Evolutionary conservation across 2,329 filamentous ascomycete species (phyloP), one percentile per base, ranked within the genome.

Genomic region (Thermothelomyces thermophilus): DNA sequence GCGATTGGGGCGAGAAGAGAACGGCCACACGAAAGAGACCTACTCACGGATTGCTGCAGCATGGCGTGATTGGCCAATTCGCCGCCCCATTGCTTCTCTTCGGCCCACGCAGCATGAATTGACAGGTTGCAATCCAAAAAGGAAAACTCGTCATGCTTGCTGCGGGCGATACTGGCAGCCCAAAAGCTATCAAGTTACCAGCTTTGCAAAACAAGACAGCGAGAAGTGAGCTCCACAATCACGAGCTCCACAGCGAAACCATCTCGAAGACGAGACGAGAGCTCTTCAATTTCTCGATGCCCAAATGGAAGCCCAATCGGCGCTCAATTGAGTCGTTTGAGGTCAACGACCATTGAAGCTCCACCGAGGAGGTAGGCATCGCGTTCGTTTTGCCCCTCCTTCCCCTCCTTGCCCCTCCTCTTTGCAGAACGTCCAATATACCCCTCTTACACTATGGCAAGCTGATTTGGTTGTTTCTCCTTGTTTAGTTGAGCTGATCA

Each of bases 251-350:
- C 39, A 28, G n/a, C 26, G 19, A 41, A 30, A 39, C 40, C 17
- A 31, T 31, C 35, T 45, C 34, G 43, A 37, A 35, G 37, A 26
- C 44, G 34, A 35, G 37, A 26, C 44, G 24, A 28, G 28, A n/a
- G 31, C 28, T 17, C 13, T 7, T 28, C 17, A 36, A 36, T 42
- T 35, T 26, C 16, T 60, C 53, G 55, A 42, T 58, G 58, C 58
- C 58, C 56, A 56, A 58, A 49, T 54, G 43, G 54, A 30, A 48
- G 56, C 58, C 58, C 58, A 58, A 60, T 55, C 53, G 58, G 47
- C 39, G 35, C 40, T 58, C 56, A 56, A 58, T 57, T 54, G 56
- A 60, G 48, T 51, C 40, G 50, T 44, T n/a, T 50, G 35, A 31
- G 46, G 31, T 37, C 43, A 36, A 46, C 31, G 31, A 35, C 28